Base-by-base conservation (phyloP, 1,139 yeast species). In the Scheffersomyces titani region DNA sequence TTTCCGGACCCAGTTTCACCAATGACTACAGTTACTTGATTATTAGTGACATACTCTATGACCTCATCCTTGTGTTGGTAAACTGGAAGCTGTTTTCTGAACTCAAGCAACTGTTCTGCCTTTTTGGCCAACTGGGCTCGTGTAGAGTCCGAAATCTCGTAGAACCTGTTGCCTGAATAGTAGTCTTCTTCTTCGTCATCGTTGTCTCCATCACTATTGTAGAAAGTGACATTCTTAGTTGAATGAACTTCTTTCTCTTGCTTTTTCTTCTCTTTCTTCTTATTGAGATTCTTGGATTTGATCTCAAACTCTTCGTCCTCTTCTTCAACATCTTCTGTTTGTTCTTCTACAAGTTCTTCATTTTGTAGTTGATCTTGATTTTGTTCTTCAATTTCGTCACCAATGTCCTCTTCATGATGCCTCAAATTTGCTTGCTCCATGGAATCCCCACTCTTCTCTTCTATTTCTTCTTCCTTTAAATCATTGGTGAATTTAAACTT, bases 1-100 rank as follows among this genome's bases (percentile, higher is more conserved):
- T 94, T 94, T 77, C 99, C 99, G 6, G 97, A 92, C 72, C 99
- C 99, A 0, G 99, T 94, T 65, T 94, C 98, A 72, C 99, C 99
- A 68, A 94, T 89, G 13, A 94, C 78, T 4, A 94, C 86, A 0
- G 93, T 86, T 4, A 92, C 96, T 60, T 83, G 87, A 64, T 88
- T 84, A 11, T 75, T 63, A 11, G 71, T 58, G 2, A 94, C 71
- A 61, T 86, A 84, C 16, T 82, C 75, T 58, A 89, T 67, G 24
- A 94, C 83, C 55, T 84, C 83, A 51, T 83, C 85, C 65, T 85
- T 84, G 61, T 92, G 92, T 61, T 84, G 87, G 70, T 81, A 92
- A 46, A 93, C 90, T 0, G 98, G 98, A 46, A 93, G 77, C 0
- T 82, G 77, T 60, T 83, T 72, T 58, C 97, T 77, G 2, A 81